Base-by-base conservation (phyloP, 23 red algal species). In the Agarophyton chilense region DNA sequence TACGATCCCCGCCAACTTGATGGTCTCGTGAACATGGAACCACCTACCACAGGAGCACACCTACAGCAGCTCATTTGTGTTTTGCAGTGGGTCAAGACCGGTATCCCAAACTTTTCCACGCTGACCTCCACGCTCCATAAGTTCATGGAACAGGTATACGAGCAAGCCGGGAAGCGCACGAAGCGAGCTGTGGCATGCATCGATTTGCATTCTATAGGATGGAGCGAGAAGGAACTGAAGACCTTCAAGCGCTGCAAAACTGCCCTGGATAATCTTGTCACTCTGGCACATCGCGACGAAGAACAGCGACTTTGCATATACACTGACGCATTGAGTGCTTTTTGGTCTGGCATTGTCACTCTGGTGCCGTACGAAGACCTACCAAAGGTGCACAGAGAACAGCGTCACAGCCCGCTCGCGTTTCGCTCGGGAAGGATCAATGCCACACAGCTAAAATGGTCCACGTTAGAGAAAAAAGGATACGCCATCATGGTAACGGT, bases 311-410 rank as follows among this genome's bases (percentile, higher is more conserved):
- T 82, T 41, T 63, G 49, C 39, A 45, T 32, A 8, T 82, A 41
- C 17, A 82, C 49, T 19, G 53, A 82, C 29, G 52, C 78, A 7
- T 64, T 31, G 6, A 52, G 62, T 29, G 5, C 54, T 7, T 3
- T 40, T 44, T 82, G 78, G 78, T 82, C 78, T 5, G 53, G 78
- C 26, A 82, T 82, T n/a, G n/a, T n/a, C n/a, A n/a, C n/a, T n/a
- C n/a, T n/a, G n/a, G n/a, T n/a, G n/a, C n/a, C n/a, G n/a, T n/a
- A n/a, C n/a, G n/a, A n/a, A n/a, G n/a, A n/a, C n/a, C n/a, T n/a
- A n/a, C n/a, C n/a, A n/a, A n/a, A n/a, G n/a, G n/a, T n/a, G n/a
- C n/a, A n/a, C n/a, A n/a, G n/a, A n/a, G n/a, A n/a, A n/a, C n/a
- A 82, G 25, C 52, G 78, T 38, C 78, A 82, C 12, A 45, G 2